phyloP scores from a whole-genome alignment of 2,329 filamentous ascomycete genomes.

The Calonectria henricotiae region DNA sequence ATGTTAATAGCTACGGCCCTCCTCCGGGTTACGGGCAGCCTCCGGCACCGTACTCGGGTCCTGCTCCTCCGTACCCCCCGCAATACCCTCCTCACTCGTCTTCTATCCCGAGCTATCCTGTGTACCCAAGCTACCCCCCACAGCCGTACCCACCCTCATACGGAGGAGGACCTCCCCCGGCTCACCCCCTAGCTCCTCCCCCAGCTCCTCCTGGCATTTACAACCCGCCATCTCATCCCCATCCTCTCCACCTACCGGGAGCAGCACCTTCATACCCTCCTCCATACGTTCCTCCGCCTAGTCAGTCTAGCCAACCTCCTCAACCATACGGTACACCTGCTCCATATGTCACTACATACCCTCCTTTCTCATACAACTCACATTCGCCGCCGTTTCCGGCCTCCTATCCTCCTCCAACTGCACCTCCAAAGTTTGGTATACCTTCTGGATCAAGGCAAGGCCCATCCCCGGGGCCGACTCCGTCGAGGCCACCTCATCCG shows the following conservation, averaged over 20 bases:
- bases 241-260: conserved; percentile 35
- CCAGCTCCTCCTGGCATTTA: conserved; percentile 32
- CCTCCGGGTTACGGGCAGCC: conserved; percentile 50
- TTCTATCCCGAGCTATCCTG: conserved; percentile 48
- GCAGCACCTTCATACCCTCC: conserved; percentile 45
- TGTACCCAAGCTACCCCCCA: conserved; percentile 50
- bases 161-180: conserved; percentile 45
- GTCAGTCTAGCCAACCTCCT: conserved; percentile 25
- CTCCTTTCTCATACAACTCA: conserved; percentile 43
- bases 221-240: conserved; percentile 28
- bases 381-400: conserved; percentile 46
- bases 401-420: conserved; percentile 44
- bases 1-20: conserved; percentile 47
- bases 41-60: conserved; percentile 48
- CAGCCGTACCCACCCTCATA: conserved; percentile 50
- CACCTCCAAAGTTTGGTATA: conserved; percentile 43
- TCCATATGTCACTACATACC: conserved; percentile 40
- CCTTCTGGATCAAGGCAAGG: conserved; percentile 40
- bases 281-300: conserved; percentile 46
- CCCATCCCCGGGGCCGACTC: conserved; percentile 39
- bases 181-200: conserved; percentile 41
- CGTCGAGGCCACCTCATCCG: conserved; percentile 19
- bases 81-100: conserved; percentile 49
- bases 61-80: conserved; percentile 48
- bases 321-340: conserved; percentile 32